phyloP scores from a whole-genome alignment of 495 filamentous ascomycete species.

The Neurospora sp. region DNA sequence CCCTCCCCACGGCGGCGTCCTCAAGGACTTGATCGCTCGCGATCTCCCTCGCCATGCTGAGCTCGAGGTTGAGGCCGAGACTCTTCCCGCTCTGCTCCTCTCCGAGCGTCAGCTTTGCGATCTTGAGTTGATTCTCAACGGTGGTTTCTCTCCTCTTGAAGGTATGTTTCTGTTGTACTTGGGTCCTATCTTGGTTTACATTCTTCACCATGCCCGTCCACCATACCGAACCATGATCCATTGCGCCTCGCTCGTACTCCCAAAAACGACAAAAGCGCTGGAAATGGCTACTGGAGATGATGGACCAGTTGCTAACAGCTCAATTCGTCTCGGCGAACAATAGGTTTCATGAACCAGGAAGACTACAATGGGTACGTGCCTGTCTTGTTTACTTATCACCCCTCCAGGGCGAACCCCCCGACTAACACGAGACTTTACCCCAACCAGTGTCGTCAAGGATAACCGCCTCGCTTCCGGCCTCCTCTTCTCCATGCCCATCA shows the following conservation, averaged over 20 bases:
- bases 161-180: conserved; percentile 44
- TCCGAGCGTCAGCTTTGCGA: conserved; percentile 94
- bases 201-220: conserved; percentile 1
- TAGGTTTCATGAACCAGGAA: conserved; percentile 94
- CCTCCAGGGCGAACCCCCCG: not conserved
- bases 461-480: conserved; percentile 78
- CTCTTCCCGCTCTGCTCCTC: conserved; percentile 71
- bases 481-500: conserved; percentile 96
- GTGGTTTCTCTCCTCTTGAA: conserved; percentile 94
- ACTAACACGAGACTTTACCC: not conserved
- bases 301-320: not conserved
- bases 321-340: conserved; percentile 14
- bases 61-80: conserved; percentile 76
- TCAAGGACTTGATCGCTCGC: conserved; percentile 92
- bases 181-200: not conserved
- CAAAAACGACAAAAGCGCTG: not conserved
- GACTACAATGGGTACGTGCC: conserved; percentile 79
- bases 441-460: conserved; percentile 69
- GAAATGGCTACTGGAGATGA: not conserved
- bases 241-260: not conserved
- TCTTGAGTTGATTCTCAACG: conserved; percentile 90
- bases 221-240: conserved; percentile 6
- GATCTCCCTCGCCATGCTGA: conserved; percentile 69
- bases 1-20: conserved; percentile 86
- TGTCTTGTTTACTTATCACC: not conserved